Evolutionary conservation across 192 early-diverging fungal species (phyloP).

Genomic region (Coemansia sp.): DNA sequence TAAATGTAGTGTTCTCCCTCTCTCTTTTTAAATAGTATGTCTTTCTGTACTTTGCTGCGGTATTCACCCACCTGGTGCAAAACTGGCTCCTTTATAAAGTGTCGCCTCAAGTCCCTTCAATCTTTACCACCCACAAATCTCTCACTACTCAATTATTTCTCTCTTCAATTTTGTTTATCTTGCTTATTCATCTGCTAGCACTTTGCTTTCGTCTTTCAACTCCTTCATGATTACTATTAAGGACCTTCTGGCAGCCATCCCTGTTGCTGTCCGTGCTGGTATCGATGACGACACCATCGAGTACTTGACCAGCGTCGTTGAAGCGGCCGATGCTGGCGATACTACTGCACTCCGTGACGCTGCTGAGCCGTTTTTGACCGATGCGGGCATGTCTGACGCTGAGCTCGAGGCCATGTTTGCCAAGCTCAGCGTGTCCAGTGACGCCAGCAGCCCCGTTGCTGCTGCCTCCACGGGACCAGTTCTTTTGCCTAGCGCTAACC

Average conservation of each 20-base stretch:
- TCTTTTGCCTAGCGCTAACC: slow-evolving; percentile 15
- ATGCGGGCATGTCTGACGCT: slow-evolving; percentile 62
- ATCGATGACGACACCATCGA: slow-evolving; percentile 59
- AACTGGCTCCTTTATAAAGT: background rate
- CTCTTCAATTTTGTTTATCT: background rate
- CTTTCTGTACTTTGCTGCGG: background rate
- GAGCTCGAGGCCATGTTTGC: slow-evolving; percentile 58
- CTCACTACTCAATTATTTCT: background rate
- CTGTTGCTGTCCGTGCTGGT: slow-evolving; percentile 28
- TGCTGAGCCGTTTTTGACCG: slow-evolving; percentile 65
- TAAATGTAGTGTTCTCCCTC: too few species aligned
- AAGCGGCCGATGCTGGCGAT: slow-evolving; percentile 39
- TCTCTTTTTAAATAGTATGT: background rate
- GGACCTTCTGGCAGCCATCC: slow-evolving; percentile 28
- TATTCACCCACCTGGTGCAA: background rate
- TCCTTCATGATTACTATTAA: slow-evolving; percentile 30
- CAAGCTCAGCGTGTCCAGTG: slow-evolving; percentile 22
- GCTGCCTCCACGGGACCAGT: slow-evolving; percentile 12
- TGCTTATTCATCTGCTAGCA: background rate
- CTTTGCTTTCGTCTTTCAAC: background rate
- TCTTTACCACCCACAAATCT: background rate
- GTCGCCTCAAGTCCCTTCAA: background rate
- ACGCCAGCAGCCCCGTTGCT: background rate
- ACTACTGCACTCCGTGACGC: slow-evolving; percentile 59
- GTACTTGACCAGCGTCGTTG: slow-evolving; percentile 51